Percentiles rank a stretch among this genome's conserved stretches.
These are phyloP conservation scores for Russula sp. DNA, from an alignment of 768 basidiomycete genomes.

Conservation along the genomic window DNA sequence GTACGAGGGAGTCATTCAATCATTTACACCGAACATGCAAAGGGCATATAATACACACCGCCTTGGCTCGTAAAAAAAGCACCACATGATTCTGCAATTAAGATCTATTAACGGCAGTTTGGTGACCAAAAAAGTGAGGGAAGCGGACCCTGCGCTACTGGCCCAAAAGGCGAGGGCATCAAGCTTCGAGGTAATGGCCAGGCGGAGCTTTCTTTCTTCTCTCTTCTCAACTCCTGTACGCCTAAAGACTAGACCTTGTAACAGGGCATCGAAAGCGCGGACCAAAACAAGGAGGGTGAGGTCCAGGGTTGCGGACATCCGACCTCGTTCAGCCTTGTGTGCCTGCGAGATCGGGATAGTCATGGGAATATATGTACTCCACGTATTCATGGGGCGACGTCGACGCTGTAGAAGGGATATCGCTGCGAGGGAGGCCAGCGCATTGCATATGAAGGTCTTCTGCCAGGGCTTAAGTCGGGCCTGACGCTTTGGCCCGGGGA, in stretches of 20 bases:
- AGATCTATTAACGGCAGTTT: not conserved
- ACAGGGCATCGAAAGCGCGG: constrained; percentile 60
- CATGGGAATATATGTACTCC: constrained; percentile 33
- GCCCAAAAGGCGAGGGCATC: constrained; percentile 77
- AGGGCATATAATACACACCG: constrained; percentile 43
- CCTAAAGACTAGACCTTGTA: constrained; percentile 50
- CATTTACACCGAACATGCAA: not conserved
- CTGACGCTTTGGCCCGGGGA: constrained; percentile 10
- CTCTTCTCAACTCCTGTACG: constrained; percentile 33
- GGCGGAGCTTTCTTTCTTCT: constrained; percentile 37
- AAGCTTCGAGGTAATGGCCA: constrained; percentile 45
- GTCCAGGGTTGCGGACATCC: constrained; percentile 58
- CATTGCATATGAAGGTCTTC: constrained; percentile 57
- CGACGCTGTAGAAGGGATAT: constrained; percentile 57
- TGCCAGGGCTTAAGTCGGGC: constrained; percentile 39
- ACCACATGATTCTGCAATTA: constrained; percentile 78
- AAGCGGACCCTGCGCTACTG: constrained; percentile 64
- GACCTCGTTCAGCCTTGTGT: constrained; percentile 2
- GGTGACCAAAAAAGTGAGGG: too few relatives aligned
- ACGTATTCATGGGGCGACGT: constrained; percentile 37
- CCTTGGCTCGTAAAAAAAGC: constrained; percentile 74
- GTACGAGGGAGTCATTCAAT: constrained; percentile 9
- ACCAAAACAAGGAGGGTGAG: constrained; percentile 66
- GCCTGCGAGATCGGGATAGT: constrained; percentile 27
- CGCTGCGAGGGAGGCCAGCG: constrained; percentile 54